A percentile compares a stretch with the other conserved stretches of the same genome.
These are phyloP conservation scores for Penicillium frequentans DNA, from an alignment of 2,329 filamentous ascomycete genomes.

Conservation along the genomic window DNA sequence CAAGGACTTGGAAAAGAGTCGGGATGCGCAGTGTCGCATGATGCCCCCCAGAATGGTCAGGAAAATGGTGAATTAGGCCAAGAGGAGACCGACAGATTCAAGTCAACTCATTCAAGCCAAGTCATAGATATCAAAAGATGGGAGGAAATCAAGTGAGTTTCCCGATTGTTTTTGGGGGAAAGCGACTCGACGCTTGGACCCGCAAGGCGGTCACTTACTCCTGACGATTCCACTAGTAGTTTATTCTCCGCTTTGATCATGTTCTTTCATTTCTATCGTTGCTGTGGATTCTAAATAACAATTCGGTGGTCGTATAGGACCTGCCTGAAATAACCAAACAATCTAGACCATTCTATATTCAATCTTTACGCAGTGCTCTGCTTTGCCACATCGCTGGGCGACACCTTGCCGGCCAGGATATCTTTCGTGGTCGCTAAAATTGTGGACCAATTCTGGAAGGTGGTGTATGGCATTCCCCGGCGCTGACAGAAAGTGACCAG, in stretches of 20 bases:
- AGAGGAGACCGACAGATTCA: constrained; percentile 27
- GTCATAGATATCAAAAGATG: constrained; percentile 7
- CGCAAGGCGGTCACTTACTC: constrained; percentile 33
- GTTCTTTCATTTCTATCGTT: not conserved
- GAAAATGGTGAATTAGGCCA: constrained; percentile 10
- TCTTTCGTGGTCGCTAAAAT: constrained; percentile 76
- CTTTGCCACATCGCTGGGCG: constrained; percentile 66
- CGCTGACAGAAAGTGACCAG: constrained; percentile 83
- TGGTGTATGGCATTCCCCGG: constrained; percentile 81
- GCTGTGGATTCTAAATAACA: not conserved
- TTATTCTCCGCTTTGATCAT: constrained; percentile 8
- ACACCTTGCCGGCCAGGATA: constrained; percentile 71
- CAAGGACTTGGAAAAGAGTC: constrained; percentile 28
- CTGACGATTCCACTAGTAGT: constrained; percentile 9
- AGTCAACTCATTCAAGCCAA: constrained; percentile 33
- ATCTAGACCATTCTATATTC: not conserved
- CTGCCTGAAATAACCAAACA: not conserved
- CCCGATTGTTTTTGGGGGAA: constrained; percentile 12
- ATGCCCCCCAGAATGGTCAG: constrained; percentile 21
- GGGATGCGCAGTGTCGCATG: constrained; percentile 32
- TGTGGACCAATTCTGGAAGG: constrained; percentile 79
- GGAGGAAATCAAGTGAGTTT: constrained; percentile 2
- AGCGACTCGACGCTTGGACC: constrained; percentile 16
- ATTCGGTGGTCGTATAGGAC: not conserved
- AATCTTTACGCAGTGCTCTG: constrained; percentile 1